phyloP scores from a whole-genome alignment of 345 rosid genomes.

The Pistacia integerrima region DNA sequence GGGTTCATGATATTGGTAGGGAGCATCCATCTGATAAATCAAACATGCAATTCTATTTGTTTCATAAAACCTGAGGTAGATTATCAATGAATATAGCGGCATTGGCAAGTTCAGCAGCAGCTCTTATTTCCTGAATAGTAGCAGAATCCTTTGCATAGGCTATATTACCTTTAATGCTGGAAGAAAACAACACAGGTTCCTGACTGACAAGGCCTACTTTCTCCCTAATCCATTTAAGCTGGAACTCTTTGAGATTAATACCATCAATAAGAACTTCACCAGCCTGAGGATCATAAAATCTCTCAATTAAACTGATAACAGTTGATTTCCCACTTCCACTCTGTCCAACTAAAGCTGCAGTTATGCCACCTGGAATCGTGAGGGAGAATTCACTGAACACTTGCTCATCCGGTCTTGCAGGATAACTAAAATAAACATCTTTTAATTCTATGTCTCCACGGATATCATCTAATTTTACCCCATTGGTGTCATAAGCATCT shows the following conservation, averaged over 20 bases:
- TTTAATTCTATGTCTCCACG: conserved; percentile 38
- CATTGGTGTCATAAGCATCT: conserved; percentile 36
- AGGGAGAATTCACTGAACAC: conserved; percentile 43
- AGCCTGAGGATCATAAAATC: conserved; percentile 46
- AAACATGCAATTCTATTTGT: not conserved
- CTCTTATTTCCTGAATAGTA: conserved; percentile 34
- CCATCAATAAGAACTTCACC: conserved; percentile 49
- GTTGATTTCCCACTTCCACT: conserved; percentile 60
- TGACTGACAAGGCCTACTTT: conserved; percentile 56
- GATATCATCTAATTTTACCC: conserved; percentile 31
- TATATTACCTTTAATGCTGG: conserved; percentile 44
- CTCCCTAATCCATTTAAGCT: conserved; percentile 47
- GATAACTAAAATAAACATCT: conserved; percentile 43
- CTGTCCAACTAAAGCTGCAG: conserved; percentile 50
- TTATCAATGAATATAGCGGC: conserved; percentile 49
- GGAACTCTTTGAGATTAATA: conserved; percentile 38
- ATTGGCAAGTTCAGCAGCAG: conserved; percentile 46
- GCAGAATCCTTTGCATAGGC: conserved; percentile 46
- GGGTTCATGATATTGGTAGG: not conserved
- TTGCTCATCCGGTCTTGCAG: conserved; percentile 44
- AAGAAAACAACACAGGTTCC: conserved; percentile 47
- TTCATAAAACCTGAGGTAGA: conserved; percentile 39
- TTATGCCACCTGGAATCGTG: conserved; percentile 38
- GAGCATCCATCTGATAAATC: not conserved
- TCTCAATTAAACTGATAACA: conserved; percentile 41